These are phyloP conservation scores for Leccinum boreale DNA, from an alignment of 768 basidiomycete species.

Conservation along the genomic window DNA sequence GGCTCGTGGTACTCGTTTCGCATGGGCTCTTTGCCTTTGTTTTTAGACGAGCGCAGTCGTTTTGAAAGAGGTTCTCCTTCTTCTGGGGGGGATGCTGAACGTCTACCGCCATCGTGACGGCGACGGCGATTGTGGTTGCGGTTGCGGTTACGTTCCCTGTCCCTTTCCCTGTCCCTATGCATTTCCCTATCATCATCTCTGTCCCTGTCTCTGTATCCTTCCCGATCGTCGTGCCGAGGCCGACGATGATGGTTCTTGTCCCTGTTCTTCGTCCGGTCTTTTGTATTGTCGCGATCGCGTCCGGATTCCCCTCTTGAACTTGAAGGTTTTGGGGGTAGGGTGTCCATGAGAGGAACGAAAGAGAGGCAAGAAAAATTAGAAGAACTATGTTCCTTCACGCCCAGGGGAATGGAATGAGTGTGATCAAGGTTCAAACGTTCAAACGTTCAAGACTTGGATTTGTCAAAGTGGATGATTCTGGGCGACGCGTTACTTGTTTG, in stretches of 20 bases:
- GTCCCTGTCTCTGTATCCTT: slow-evolving; percentile 4
- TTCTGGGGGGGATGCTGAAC: slow-evolving; percentile 16
- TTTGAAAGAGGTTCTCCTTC: slow-evolving; percentile 9
- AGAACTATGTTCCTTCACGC: no score
- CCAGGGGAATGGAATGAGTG: not conserved
- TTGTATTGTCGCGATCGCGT: slow-evolving; percentile 13
- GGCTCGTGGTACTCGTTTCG: slow-evolving; percentile 7
- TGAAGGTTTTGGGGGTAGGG: slow-evolving; percentile 19
- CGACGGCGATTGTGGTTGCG: slow-evolving; percentile 1
- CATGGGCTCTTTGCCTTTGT: slow-evolving; percentile 16
- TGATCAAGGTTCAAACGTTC: no score
- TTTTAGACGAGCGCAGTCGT: slow-evolving; percentile 19
- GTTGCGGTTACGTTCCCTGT: not conserved
- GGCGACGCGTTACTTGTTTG: no score
- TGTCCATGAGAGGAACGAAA: slow-evolving; percentile 11
- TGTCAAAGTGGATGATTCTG: not conserved
- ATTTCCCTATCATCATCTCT: not conserved
- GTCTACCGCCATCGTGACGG: slow-evolving; percentile 5
- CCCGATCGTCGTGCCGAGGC: slow-evolving; percentile 7
- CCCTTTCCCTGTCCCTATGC: not conserved
- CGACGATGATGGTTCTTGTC: slow-evolving; percentile 6
- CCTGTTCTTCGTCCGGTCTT: slow-evolving; percentile 5
- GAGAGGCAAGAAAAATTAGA: not conserved
- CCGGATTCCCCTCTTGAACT: slow-evolving; percentile 13
- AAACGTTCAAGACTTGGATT: no score